These are phyloP conservation scores for Termitomyces sp. DNA, from an alignment of 768 basidiomycete species.

Conservation along the genomic window DNA sequence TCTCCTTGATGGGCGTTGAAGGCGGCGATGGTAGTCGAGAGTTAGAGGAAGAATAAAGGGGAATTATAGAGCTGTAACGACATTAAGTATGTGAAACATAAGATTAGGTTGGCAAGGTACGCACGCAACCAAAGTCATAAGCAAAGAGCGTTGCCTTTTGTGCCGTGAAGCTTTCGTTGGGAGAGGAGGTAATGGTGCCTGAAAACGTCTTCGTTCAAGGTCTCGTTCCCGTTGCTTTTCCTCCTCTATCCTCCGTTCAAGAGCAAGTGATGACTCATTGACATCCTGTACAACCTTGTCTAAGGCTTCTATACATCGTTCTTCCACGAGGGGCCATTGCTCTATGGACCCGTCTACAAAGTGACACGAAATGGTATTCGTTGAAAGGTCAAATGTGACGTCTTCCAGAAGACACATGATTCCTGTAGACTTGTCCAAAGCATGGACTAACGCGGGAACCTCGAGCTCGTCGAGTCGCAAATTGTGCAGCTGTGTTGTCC, in stretches of 20 bases:
- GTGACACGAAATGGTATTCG: slow-evolving; percentile 41
- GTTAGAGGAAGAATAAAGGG: slow-evolving; percentile 30
- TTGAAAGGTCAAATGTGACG: slow-evolving; percentile 58
- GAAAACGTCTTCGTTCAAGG: slow-evolving; percentile 18
- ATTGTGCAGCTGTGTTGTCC: slow-evolving; percentile 51
- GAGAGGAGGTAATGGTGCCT: slow-evolving; percentile 22
- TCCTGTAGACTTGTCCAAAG: slow-evolving; percentile 58
- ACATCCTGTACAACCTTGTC: slow-evolving; percentile 52
- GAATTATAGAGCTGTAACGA: slow-evolving; percentile 22
- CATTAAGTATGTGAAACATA: slow-evolving; percentile 13
- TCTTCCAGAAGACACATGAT: slow-evolving; percentile 52
- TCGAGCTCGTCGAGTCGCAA: slow-evolving; percentile 51
- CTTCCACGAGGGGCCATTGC: slow-evolving; percentile 42
- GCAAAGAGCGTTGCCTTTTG: slow-evolving; percentile 67
- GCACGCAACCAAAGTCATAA: slow-evolving; percentile 67
- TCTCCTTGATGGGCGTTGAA: slow-evolving; percentile 24
- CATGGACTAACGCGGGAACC: slow-evolving; percentile 47
- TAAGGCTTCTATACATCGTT: slow-evolving; percentile 41
- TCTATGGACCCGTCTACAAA: slow-evolving; percentile 57
- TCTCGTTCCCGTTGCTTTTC: slow-evolving; percentile 30
- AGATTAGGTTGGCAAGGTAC: slow-evolving; percentile 26
- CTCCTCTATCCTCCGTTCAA: slow-evolving; percentile 30
- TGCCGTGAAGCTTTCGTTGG: slow-evolving; percentile 42
- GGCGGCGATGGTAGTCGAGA: slow-evolving; percentile 27
- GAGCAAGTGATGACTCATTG: slow-evolving; percentile 41